These are phyloP conservation scores for Leccinum griseonigrum DNA, from an alignment of 1,284 basidiomycete species.

Conservation along the genomic window DNA sequence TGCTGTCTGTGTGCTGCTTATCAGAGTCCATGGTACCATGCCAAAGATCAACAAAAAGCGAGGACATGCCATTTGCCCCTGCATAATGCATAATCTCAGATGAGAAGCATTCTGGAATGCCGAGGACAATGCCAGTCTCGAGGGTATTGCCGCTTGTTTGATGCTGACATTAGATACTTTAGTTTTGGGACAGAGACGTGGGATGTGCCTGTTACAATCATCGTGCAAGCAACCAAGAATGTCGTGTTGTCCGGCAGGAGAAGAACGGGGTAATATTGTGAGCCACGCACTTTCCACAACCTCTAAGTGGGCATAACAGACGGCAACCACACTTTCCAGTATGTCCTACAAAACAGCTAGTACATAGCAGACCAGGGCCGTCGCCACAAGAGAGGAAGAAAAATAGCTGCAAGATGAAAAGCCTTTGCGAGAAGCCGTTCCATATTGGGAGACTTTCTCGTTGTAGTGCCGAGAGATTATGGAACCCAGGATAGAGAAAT, in stretches of 20 bases:
- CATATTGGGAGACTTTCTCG: not conserved
- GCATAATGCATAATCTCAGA: too few species aligned
- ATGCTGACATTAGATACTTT: too few species aligned
- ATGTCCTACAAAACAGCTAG: not conserved
- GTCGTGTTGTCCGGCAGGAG: not conserved
- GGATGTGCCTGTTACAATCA: too few species aligned
- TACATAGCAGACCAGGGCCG: not conserved
- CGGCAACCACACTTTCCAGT: not conserved
- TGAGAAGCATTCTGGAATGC: too few species aligned
- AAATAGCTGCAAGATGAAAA: not conserved
- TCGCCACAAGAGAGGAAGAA: not conserved
- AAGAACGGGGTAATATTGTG: conserved; percentile 3
- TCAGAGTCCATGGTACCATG: too few species aligned
- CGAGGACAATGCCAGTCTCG: too few species aligned
- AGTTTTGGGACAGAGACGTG: too few species aligned
- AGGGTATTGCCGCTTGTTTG: too few species aligned
- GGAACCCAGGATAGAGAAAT: not conserved
- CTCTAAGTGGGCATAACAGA: not conserved
- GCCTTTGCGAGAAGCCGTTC: not conserved
- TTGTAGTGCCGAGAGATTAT: conserved; percentile 4
- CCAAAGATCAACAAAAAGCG: too few species aligned
- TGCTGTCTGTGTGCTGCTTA: too few species aligned
- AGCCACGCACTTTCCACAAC: not conserved
- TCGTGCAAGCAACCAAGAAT: too few species aligned
- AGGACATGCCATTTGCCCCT: too few species aligned